Percentiles rank a stretch among this genome's conserved stretches.
Conservation (phyloP, 202 grass and related monocot species). For the Schoenoplectus tabernaemontani region DNA sequence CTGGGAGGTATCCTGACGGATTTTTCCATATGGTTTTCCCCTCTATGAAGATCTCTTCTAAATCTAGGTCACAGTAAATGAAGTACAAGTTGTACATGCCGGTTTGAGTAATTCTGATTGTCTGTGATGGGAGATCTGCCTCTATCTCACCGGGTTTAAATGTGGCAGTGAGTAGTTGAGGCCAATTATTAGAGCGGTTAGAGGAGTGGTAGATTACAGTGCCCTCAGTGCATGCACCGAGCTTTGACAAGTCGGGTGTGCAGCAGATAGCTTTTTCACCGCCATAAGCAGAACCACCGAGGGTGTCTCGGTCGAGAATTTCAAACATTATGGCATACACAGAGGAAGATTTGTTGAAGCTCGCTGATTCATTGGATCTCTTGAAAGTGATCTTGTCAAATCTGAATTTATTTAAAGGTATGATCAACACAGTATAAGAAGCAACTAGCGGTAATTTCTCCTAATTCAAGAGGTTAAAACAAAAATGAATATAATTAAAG, state of each 20-base stretch:
- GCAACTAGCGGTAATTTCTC: background rate
- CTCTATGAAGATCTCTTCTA: slow-evolving; percentile 16
- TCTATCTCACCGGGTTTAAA: slow-evolving; percentile 30
- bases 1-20: slow-evolving; percentile 67
- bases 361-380: slow-evolving; percentile 38
- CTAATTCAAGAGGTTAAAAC: too few relatives aligned
- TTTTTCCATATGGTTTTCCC: slow-evolving; percentile 98
- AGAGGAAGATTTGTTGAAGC: slow-evolving; percentile 25
- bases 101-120: slow-evolving; percentile 39
- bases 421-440: background rate
- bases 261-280: slow-evolving; percentile 60
- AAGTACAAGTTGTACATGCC: slow-evolving; percentile 86
- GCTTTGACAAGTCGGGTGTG: slow-evolving; percentile 39
- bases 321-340: slow-evolving; percentile 59
- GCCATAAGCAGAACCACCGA: slow-evolving; percentile 29
- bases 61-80: slow-evolving; percentile 50
- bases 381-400: slow-evolving; percentile 82
- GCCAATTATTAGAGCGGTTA: slow-evolving; percentile 28
- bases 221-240: slow-evolving; percentile 45
- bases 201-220: slow-evolving; percentile 31
- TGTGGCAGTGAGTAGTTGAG: slow-evolving; percentile 36
- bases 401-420: slow-evolving; percentile 24
- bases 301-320: slow-evolving; percentile 34
- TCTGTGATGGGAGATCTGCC: slow-evolving; percentile 42
- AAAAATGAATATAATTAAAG: background rate